A percentile compares a stretch with the other conserved stretches of the same genome.
phyloP scores from a whole-genome alignment of 2,329 filamentous ascomycete genomes.

The Aspergillus tubingensis region DNA sequence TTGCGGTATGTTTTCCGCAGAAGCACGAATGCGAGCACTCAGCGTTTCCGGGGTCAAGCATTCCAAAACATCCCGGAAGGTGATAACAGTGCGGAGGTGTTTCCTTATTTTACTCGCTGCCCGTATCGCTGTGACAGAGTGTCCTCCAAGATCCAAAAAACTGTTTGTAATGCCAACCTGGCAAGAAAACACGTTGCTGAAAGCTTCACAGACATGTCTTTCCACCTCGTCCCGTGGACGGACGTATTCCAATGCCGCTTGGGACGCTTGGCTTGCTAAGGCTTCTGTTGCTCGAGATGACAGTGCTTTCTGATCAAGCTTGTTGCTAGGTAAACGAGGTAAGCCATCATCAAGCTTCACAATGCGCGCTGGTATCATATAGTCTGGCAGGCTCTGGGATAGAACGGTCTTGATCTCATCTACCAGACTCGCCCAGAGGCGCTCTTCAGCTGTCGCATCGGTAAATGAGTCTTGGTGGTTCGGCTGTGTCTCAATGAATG shows the following conservation, averaged over 20 bases:
- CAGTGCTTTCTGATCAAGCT: not conserved
- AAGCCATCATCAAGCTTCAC: not conserved
- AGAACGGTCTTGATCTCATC: not conserved
- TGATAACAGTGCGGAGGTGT: not conserved
- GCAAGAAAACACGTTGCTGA: not conserved
- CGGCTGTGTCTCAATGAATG: not conserved
- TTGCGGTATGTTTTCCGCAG: not conserved
- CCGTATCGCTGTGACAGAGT: constrained; percentile 2
- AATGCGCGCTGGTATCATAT: not conserved
- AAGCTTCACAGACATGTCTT: not conserved
- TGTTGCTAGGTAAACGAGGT: not conserved
- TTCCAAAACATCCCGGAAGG: constrained; percentile 2
- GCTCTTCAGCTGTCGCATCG: too few relatives aligned
- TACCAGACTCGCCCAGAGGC: not conserved
- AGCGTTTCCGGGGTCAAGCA: not conserved
- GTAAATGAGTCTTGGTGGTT: not conserved
- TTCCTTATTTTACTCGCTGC: not conserved
- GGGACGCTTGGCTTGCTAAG: not conserved
- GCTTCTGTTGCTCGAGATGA: not conserved
- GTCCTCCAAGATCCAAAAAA: constrained; percentile 1
- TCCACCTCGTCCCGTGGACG: not conserved
- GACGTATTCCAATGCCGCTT: not conserved
- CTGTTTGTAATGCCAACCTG: not conserved
- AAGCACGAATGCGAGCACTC: not conserved
- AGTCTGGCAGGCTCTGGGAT: not conserved